Conservation (phyloP, 2,329 filamentous ascomycete species). For the Sporothrix luriei region DNA sequence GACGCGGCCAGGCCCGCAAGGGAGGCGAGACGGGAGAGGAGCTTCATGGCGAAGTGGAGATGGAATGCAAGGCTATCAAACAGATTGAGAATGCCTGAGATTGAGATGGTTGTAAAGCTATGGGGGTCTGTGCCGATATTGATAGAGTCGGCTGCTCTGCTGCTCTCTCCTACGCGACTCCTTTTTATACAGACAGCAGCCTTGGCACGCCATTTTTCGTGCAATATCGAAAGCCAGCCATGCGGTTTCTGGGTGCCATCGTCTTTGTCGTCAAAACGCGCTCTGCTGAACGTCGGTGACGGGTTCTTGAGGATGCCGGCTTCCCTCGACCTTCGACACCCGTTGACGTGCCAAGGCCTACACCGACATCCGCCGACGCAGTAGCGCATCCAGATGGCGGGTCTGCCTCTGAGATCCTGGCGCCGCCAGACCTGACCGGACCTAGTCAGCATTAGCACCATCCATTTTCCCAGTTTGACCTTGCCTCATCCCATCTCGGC, state of each 20-base stretch:
- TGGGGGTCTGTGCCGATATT: neutral
- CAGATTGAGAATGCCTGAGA: neutral
- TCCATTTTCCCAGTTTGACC: neutral
- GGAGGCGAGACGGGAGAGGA: slow-evolving; percentile 1
- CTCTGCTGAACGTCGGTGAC: slow-evolving; percentile 3
- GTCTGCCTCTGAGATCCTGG: neutral
- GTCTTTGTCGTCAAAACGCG: neutral
- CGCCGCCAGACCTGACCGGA: neutral
- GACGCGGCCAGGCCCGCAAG: neutral
- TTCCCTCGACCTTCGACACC: neutral
- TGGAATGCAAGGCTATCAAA: neutral
- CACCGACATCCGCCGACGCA: slow-evolving; percentile 14
- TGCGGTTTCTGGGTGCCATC: neutral
- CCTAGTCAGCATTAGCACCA: slow-evolving; percentile 18
- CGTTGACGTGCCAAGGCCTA: neutral
- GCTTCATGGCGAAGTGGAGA: slow-evolving; percentile 17
- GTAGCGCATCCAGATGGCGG: slow-evolving; percentile 10
- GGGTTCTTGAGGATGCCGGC: neutral
- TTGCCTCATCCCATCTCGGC: neutral
- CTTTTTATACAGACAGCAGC: slow-evolving; percentile 9
- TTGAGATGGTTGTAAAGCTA: neutral
- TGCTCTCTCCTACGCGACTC: neutral
- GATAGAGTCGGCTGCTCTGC: too few species aligned
- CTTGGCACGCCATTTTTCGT: slow-evolving; percentile 8
- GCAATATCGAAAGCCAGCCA: neutral